Evolutionary conservation across 106 monocot species (phyloP).

Genomic region (Phalaenopsis aphrodite): DNA sequence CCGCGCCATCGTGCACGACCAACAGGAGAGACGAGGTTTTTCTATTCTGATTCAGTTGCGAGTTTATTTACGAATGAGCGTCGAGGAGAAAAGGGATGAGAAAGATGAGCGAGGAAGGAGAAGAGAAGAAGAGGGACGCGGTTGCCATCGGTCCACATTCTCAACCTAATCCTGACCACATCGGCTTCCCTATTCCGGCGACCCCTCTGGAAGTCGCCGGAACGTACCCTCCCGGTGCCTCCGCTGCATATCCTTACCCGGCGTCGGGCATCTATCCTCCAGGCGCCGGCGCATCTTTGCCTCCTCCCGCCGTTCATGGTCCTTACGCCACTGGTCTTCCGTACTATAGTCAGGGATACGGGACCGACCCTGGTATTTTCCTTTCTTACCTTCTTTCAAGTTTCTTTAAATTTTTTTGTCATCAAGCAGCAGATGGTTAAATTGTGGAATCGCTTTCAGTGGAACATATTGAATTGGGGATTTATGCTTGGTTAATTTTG

Average conservation of each 20-base stretch:
- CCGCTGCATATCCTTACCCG: not conserved
- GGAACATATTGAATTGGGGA: too few relatives aligned
- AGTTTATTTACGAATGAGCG: not conserved
- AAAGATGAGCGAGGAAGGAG: constrained; percentile 2
- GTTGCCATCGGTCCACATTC: not conserved
- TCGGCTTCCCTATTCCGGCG: not conserved
- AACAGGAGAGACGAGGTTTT: not conserved
- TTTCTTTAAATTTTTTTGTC: not conserved
- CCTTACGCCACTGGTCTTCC: not conserved
- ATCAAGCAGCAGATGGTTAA: too few relatives aligned
- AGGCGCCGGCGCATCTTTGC: not conserved
- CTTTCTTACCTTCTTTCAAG: not conserved
- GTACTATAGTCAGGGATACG: not conserved
- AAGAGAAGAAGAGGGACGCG: not conserved
- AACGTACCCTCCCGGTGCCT: not conserved
- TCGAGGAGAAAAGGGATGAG: not conserved
- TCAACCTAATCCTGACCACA: not conserved
- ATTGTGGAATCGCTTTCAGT: too few relatives aligned
- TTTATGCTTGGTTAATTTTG: too few relatives aligned
- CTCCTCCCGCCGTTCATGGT: not conserved
- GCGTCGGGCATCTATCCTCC: not conserved
- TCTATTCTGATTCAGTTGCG: not conserved
- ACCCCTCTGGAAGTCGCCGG: not conserved
- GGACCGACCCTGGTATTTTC: not conserved
- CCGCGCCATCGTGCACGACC: not conserved